Conservation (phyloP, 2,329 filamentous ascomycete species). For the Calonectria pseudoreteaudii region DNA sequence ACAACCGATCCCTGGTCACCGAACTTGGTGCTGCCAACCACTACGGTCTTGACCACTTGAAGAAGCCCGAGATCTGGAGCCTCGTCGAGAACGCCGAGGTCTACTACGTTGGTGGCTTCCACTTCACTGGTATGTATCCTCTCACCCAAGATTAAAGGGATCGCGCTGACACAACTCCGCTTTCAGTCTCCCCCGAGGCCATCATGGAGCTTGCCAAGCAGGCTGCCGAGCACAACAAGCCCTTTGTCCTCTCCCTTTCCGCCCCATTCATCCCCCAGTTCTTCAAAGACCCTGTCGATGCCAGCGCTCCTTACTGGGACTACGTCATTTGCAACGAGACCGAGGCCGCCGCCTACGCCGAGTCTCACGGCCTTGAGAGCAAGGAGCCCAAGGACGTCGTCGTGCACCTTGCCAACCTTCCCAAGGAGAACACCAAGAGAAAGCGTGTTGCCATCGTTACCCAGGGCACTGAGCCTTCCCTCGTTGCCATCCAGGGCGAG, state of each 20-base stretch:
- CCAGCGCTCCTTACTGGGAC: conserved; percentile 90
- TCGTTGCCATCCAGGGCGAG: conserved; percentile 82
- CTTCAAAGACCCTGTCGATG: conserved; percentile 96
- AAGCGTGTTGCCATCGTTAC: conserved; percentile 92
- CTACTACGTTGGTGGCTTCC: conserved; percentile 96
- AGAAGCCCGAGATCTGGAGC: conserved; percentile 90
- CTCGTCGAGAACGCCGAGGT: conserved; percentile 88
- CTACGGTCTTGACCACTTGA: conserved; percentile 94
- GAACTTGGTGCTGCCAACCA: conserved; percentile 96
- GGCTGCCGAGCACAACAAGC: conserved; percentile 90
- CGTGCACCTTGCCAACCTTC: conserved; percentile 84
- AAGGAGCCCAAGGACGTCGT: conserved; percentile 88
- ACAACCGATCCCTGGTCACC: conserved; percentile 94
- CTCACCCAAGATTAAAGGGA: not conserved
- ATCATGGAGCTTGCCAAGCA: conserved; percentile 92
- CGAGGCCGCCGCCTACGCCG: conserved; percentile 89
- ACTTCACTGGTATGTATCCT: conserved; percentile 76
- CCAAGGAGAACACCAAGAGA: conserved; percentile 90
- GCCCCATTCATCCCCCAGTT: conserved; percentile 97
- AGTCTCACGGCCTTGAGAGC: conserved; percentile 79
- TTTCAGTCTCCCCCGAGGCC: conserved; percentile 83
- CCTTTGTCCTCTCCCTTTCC: conserved; percentile 90
- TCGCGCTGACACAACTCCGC: not conserved
- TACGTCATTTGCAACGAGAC: conserved; percentile 98
- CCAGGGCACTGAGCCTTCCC: conserved; percentile 90